Evolutionary conservation across 2,329 filamentous ascomycete species (phyloP).

Genomic region (Alternaria solani): DNA sequence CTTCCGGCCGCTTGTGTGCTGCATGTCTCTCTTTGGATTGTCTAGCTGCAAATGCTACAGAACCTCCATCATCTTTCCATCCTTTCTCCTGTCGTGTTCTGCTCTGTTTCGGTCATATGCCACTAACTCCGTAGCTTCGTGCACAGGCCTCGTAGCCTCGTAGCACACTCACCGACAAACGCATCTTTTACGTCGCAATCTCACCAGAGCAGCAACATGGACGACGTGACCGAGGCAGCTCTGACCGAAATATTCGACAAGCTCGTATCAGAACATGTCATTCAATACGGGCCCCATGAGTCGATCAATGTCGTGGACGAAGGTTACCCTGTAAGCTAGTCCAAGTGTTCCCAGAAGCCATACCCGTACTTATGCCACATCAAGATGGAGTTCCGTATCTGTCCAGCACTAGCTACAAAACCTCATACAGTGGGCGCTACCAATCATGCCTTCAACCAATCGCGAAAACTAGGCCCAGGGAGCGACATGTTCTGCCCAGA

Average conservation of each 20-base stretch:
- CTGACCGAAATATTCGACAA: slow-evolving; percentile 34
- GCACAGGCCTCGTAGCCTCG: slow-evolving; percentile 16
- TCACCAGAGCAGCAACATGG: slow-evolving; percentile 15
- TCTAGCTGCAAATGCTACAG: slow-evolving; percentile 18
- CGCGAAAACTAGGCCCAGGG: slow-evolving; percentile 42
- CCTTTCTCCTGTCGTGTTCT: not conserved
- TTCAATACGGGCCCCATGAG: slow-evolving; percentile 36
- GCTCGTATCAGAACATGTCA: slow-evolving; percentile 33
- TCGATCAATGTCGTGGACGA: slow-evolving; percentile 28
- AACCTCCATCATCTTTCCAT: slow-evolving; percentile 1
- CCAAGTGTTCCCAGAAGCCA: not conserved
- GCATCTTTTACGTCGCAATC: not conserved
- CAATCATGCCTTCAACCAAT: slow-evolving; percentile 24
- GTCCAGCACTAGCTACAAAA: slow-evolving; percentile 39
- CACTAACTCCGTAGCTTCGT: slow-evolving; percentile 14
- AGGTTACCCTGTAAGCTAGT: slow-evolving; percentile 37
- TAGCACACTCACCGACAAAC: slow-evolving; percentile 13
- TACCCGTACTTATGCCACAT: slow-evolving; percentile 3
- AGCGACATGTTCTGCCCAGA: slow-evolving; percentile 56
- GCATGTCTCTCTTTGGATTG: slow-evolving; percentile 13
- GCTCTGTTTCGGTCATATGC: slow-evolving; percentile 1
- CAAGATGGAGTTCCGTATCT: slow-evolving; percentile 47
- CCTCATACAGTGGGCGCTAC: slow-evolving; percentile 38
- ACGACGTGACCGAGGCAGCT: slow-evolving; percentile 17
- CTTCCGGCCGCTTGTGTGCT: slow-evolving; percentile 4